These are phyloP conservation scores for Pseudomicrostroma phylloplanum DNA, from an alignment of 1,284 basidiomycete genomes.

Conservation along the genomic window DNA sequence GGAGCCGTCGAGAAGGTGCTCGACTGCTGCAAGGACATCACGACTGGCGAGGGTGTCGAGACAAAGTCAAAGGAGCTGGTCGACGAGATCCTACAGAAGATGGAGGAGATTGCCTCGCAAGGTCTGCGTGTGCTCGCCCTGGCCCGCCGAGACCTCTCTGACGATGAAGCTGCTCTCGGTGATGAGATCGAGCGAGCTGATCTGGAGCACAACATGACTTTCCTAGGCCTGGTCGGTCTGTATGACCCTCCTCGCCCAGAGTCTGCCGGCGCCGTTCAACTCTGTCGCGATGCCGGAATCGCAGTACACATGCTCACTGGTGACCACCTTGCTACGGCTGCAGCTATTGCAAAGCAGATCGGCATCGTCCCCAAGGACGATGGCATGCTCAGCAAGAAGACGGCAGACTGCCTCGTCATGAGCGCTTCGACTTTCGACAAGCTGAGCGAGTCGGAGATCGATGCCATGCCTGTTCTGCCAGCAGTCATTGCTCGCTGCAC, in stretches of 20 bases:
- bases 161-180: conserved; percentile 27
- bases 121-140: conserved; percentile 47
- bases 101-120: conserved; percentile 42
- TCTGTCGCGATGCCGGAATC: conserved; percentile 40
- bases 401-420: conserved; percentile 50
- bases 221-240: conserved; percentile 41
- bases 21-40: conserved; percentile 34
- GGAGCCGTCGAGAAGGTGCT: conserved; percentile 47
- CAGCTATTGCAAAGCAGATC: conserved; percentile 37
- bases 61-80: conserved; percentile 35
- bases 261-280: conserved; percentile 35
- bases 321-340: conserved; percentile 39
- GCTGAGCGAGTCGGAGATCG: conserved; percentile 61
- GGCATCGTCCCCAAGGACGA: conserved; percentile 53
- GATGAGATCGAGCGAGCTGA: conserved; percentile 32
- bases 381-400: conserved; percentile 21
- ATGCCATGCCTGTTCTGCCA: conserved; percentile 57
- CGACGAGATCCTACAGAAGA: conserved; percentile 32
- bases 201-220: conserved; percentile 34
- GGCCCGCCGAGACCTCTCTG: conserved; percentile 32
- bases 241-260: conserved; percentile 44
- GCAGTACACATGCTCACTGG: conserved; percentile 43
- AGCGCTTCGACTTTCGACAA: conserved; percentile 62
- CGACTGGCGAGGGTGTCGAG: conserved; percentile 44
- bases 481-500: conserved; percentile 61